Evolutionary conservation across 208 protist genomes (phyloP).

Genomic region (Naegleria gruberi): DNA sequence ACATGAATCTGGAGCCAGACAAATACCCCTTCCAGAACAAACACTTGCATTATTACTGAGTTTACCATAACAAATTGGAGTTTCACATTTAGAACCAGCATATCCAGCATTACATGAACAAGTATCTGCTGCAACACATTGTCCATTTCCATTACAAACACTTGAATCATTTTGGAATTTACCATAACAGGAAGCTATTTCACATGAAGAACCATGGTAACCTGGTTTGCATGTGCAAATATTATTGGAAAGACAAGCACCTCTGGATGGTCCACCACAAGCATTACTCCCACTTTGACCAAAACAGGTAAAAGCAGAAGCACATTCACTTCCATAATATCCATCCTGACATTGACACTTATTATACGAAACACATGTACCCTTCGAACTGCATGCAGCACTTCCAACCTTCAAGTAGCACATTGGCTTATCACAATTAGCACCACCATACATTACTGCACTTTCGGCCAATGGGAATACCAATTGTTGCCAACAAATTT

Average conservation of each 20-base stretch:
- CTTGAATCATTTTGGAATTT: too few species aligned
- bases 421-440: neutral
- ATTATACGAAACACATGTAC: neutral
- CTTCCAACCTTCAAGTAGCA: too few species aligned
- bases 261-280: neutral
- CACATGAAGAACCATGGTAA: neutral
- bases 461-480: too few species aligned
- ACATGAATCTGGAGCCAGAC: neutral
- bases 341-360: neutral
- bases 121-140: neutral
- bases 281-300: neutral
- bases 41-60: neutral
- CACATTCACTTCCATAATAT: slow-evolving; percentile 3
- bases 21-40: neutral
- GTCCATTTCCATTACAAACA: neutral
- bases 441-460: neutral
- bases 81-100: neutral
- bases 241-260: neutral
- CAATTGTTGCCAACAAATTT: too few species aligned
- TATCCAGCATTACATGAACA: neutral
- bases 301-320: neutral
- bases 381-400: neutral
- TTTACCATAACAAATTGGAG: neutral
- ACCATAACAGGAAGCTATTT: neutral
- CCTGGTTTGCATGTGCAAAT: neutral